These are phyloP conservation scores for Pyropia yezoensis DNA, from an alignment of 23 red algal species.

Conservation along the genomic window DNA sequence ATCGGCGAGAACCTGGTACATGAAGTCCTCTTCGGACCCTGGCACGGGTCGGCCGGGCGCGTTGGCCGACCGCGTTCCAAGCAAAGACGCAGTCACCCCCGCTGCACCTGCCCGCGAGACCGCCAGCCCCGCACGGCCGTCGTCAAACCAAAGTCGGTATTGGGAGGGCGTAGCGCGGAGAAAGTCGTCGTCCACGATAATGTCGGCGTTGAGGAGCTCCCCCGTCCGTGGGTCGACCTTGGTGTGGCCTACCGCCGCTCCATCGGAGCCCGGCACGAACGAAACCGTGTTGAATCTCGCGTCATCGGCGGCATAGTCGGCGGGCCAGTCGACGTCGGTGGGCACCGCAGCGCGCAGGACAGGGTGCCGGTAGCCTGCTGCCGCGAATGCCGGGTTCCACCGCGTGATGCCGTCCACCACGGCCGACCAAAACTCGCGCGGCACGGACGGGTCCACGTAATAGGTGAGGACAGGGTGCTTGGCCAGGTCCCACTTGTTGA, in stretches of 20 bases:
- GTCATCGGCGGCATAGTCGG: conserved; percentile 14
- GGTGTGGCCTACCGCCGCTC: neutral
- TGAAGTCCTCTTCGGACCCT: neutral
- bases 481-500: conserved; percentile 1
- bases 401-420: neutral
- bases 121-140: no score
- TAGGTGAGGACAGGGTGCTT: neutral
- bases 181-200: neutral
- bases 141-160: neutral
- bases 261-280: neutral
- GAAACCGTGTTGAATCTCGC: conserved; percentile 9
- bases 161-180: neutral
- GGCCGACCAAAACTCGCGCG: neutral
- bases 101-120: no score
- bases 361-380: neutral
- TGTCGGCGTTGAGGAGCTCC: conserved; percentile 15
- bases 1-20: neutral
- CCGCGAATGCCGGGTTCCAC: conserved; percentile 1
- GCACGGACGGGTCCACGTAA: conserved; percentile 1
- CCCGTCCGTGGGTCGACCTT: conserved; percentile 18
- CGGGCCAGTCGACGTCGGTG: conserved; percentile 4
- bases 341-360: no score
- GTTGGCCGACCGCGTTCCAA: no score
- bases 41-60: no score
- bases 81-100: no score